Evolutionary conservation across 352 stramenopile species (phyloP).

Genomic region (Albugo candida): DNA sequence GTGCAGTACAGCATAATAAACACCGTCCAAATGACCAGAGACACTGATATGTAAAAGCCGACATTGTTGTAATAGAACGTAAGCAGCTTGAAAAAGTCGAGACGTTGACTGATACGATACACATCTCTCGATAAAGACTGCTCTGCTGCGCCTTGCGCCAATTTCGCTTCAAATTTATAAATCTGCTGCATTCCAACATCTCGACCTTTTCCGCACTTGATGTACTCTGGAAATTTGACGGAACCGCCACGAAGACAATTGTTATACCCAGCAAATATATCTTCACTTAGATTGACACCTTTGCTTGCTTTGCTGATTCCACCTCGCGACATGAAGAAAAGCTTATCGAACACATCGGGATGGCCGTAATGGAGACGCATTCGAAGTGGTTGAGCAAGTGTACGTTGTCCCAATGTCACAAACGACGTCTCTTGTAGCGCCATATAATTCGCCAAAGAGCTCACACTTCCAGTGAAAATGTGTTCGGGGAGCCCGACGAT

Average conservation of each 20-base stretch:
- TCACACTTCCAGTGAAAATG: slow-evolving; percentile 98
- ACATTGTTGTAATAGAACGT: slow-evolving; percentile 99
- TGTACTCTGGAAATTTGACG: slow-evolving; percentile 97
- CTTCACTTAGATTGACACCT: slow-evolving; percentile 98
- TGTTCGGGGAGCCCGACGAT: slow-evolving; percentile 98
- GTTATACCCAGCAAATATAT: slow-evolving; percentile 99
- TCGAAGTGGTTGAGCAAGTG: slow-evolving; percentile 87
- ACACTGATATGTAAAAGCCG: slow-evolving; percentile 95
- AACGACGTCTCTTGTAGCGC: slow-evolving; percentile 97
- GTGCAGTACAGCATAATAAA: slow-evolving; percentile 96
- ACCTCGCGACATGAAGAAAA: slow-evolving; percentile 98
- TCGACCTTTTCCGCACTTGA: slow-evolving; percentile 96
- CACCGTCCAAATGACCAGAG: slow-evolving; percentile 95
- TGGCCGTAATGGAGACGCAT: slow-evolving; percentile 98
- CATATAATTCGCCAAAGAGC: slow-evolving; percentile 99
- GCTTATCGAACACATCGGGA: slow-evolving; percentile 98
- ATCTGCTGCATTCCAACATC: slow-evolving; percentile 99
- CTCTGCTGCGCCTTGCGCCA: slow-evolving; percentile 93
- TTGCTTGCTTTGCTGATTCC: slow-evolving; percentile 98
- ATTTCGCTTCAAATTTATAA: slow-evolving; percentile 99
- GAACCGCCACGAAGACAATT: slow-evolving; percentile 92
- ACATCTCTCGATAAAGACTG: slow-evolving; percentile 97
- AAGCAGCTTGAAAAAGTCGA: slow-evolving; percentile 97
- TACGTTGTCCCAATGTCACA: slow-evolving; percentile 94
- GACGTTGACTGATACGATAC: slow-evolving; percentile 90